Conservation (phyloP, 176 grass and related monocot species). For the Aegilops bicornis region DNA sequence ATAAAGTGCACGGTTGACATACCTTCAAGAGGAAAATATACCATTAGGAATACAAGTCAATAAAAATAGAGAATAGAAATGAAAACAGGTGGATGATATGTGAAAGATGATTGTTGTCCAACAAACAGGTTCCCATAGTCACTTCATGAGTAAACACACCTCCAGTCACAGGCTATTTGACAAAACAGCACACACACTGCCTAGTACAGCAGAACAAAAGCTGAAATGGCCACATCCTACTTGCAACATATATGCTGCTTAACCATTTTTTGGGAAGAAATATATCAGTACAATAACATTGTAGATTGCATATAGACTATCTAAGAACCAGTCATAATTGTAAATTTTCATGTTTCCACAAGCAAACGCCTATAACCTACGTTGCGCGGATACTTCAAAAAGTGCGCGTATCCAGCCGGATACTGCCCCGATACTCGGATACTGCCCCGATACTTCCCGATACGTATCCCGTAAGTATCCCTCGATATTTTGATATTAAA, state of each 20-base stretch:
- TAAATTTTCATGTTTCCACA: constrained; percentile 17
- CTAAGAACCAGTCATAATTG: not conserved
- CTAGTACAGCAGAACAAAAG: constrained; percentile 12
- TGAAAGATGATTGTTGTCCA: constrained; percentile 18
- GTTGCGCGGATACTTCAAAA: too few relatives aligned
- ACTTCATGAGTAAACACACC: not conserved
- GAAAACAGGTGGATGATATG: constrained; percentile 8
- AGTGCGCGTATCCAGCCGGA: too few relatives aligned
- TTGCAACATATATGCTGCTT: not conserved
- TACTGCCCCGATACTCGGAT: too few relatives aligned
- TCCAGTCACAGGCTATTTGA: not conserved
- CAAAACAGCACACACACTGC: constrained; percentile 14
- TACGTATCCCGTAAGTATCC: too few relatives aligned
- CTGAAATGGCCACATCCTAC: constrained; percentile 1
- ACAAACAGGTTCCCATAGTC: not conserved
- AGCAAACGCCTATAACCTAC: constrained; percentile 23
- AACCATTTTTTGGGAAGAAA: constrained; percentile 17
- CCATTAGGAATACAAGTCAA: constrained; percentile 22
- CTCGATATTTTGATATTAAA: too few relatives aligned
- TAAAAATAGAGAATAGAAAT: not conserved
- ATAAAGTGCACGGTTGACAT: constrained; percentile 95
- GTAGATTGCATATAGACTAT: not conserved
- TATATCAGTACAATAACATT: constrained; percentile 8
- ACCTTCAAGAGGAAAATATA: constrained; percentile 60
- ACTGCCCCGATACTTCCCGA: too few relatives aligned